These are phyloP conservation scores for Trypanosoma cruzi DNA, from an alignment of 208 protist species.

Conservation along the genomic window DNA sequence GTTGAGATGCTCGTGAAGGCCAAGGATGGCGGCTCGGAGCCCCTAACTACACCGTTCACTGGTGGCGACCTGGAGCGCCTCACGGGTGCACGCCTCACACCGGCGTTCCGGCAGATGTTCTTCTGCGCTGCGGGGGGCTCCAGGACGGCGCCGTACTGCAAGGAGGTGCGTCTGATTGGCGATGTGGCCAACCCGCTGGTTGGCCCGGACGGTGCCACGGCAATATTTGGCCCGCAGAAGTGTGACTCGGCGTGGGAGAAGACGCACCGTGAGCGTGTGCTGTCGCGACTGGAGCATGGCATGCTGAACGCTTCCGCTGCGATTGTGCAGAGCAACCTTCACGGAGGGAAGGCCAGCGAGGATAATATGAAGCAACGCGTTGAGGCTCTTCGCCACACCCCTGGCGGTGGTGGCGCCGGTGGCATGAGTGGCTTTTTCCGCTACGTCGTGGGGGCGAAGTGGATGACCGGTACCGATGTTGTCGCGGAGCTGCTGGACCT, in stretches of 20 bases:
- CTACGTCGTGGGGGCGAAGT: conserved; percentile 49
- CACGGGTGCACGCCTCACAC: conserved; percentile 32
- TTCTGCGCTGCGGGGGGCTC: background rate
- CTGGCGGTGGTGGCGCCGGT: conserved; percentile 68
- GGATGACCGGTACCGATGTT: conserved; percentile 57
- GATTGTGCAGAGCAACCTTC: conserved; percentile 36
- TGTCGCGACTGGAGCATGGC: conserved; percentile 48
- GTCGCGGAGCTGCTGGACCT: conserved; percentile 52
- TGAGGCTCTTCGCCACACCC: conserved; percentile 36
- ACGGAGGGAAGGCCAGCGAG: background rate
- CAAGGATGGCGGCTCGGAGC: conserved; percentile 3
- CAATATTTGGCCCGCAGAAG: conserved; percentile 82
- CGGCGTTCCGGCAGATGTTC: conserved; percentile 8
- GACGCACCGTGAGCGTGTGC: conserved; percentile 29
- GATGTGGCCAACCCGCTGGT: conserved; percentile 78
- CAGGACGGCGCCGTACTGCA: background rate
- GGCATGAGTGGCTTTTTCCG: conserved; percentile 84
- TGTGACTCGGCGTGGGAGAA: conserved; percentile 35
- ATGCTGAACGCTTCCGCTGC: conserved; percentile 56
- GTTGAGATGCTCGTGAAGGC: conserved; percentile 48
- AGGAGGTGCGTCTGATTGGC: conserved; percentile 64
- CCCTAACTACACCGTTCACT: conserved; percentile 43
- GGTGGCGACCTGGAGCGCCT: conserved; percentile 54
- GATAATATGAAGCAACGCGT: background rate
- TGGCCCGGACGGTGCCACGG: conserved; percentile 65